phyloP scores from a whole-genome alignment of 345 rosid genomes.

The Arabidopsis thaliana region TAIR10.1 NC_003071.7:15006501-15007000 shows the following conservation, averaged over 20 bases:
- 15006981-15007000: neutral
- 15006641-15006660: neutral
- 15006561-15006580: slow-evolving; percentile 36
- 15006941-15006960: neutral
- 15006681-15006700: neutral
- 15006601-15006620: slow-evolving; percentile 41
- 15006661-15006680: neutral
- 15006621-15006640: slow-evolving; percentile 25
- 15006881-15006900: neutral
- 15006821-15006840: neutral
- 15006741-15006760: neutral
- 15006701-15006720: neutral
- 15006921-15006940: neutral
- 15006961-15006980: neutral
- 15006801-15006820: neutral
- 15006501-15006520: slow-evolving; percentile 36
- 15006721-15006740: neutral
- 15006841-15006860: neutral
- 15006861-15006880: neutral
- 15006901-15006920: neutral
- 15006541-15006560: slow-evolving; percentile 37
- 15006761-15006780: neutral
- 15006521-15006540: slow-evolving; percentile 44
- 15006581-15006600: slow-evolving; percentile 40
- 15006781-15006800: neutral